phyloP scores from a whole-genome alignment of 805 yeast genomes.

The Saturnispora quitensis region DNA sequence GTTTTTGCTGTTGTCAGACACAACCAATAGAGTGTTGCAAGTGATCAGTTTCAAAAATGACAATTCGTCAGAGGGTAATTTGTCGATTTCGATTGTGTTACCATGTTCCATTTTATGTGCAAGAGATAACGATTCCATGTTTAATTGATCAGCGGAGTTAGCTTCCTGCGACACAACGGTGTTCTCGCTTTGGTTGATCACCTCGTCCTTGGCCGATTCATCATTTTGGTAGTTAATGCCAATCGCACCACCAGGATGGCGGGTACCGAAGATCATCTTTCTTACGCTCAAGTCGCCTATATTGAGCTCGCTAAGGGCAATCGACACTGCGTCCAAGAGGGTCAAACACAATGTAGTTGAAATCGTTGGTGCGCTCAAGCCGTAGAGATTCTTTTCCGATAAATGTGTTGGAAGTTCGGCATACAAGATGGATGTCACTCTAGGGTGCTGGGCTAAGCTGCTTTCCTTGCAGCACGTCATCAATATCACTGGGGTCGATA shows the following conservation, averaged over 20 bases:
- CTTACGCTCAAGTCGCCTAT: conserved; percentile 48
- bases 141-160: background rate
- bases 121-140: background rate
- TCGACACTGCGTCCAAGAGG: conserved; percentile 67
- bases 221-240: conserved; percentile 37
- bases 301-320: conserved; percentile 63
- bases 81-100: conserved; percentile 17
- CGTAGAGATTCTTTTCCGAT: conserved; percentile 57
- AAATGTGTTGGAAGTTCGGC: conserved; percentile 53
- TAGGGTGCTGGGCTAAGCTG: conserved; percentile 40
- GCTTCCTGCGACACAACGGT: background rate
- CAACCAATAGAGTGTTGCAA: conserved; percentile 28
- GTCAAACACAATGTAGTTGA: conserved; percentile 71
- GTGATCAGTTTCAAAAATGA: conserved; percentile 29
- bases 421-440: conserved; percentile 43
- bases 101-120: conserved; percentile 19
- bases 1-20: background rate
- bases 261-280: conserved; percentile 48
- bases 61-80: conserved; percentile 25
- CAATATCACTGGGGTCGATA: conserved; percentile 43
- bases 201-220: background rate
- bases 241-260: conserved; percentile 91
- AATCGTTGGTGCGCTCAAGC: conserved; percentile 81
- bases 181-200: background rate
- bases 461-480: conserved; percentile 58